Evolutionary conservation across 1,284 basidiomycete genomes (phyloP), one percentile per base, ranked within the genome.

Genomic region (Peniophora sp.): DNA sequence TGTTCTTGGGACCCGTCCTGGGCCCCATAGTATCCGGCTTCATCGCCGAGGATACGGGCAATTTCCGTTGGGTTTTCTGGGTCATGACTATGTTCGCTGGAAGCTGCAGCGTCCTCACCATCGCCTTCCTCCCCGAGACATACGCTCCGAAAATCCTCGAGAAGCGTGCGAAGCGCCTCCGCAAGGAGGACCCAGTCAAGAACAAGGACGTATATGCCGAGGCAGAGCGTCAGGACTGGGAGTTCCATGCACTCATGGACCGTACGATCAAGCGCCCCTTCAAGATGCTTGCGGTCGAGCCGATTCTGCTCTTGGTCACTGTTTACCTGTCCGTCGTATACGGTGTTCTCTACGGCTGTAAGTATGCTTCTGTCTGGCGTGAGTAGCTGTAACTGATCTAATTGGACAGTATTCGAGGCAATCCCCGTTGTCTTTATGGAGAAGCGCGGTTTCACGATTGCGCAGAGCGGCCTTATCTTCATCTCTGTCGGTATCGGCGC

Each of bases 321-420:
- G 54, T 83, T 22, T 88, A 89, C 66, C 75, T 89, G 12, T 78
- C 81, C 8, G 64, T 86, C 49, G 77, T 85, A 6, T 87, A 87
- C 58, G 81, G 82, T 20, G 64, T 86, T 3, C 70, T 87, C 24
- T 84, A 84, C 59, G 73, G 71, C 52, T 64, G 78, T 81, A 58
- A 58, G 77, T 72, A 35, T 16, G n/a, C 3, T 50, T 63, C 62
- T 35, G 39, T 14, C 23, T 39, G 6, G 14, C 19, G 16, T 16
- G 12, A 39, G 39, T 38, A 2, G 20, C 36, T 46, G 25, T 39
- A 39, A 32, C 36, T 61, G 44, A 47, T 54, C 53, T 54, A 5
- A 55, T 59, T 56, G 61, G 62, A 19, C 65, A 77, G 77, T 81
- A 63, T 79, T 87, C 69, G 70, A 81, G 65, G 71, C 76, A 44